Base-by-base conservation (phyloP, 169 alveolate species). In the Plasmodium yoelii region DNA sequence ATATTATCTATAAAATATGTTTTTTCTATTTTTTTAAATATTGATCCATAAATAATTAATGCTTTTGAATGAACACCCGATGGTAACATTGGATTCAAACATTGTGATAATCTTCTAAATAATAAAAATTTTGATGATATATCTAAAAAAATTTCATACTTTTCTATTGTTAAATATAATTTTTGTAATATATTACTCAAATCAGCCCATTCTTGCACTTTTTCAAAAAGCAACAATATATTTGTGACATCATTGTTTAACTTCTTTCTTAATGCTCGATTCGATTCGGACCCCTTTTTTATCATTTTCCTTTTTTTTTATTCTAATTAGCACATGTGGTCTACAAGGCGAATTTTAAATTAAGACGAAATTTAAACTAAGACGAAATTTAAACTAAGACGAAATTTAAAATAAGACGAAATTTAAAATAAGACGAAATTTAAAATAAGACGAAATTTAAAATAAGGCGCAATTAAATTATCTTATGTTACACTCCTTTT, bases 191-290 rank as follows among this genome's bases (percentile, higher is more conserved):
- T 95, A 87, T 95, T 96, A 92, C 96, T 96, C 49, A 97, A 90
- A 80, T 97, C 99, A 6, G 99, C 98, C 99, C 99, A 97, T 61
- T 97, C 99, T 73, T 96, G 96, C 5, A 98, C 98, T 73, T 94
- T 95, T 49, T 96, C 98, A 87, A 97, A 97, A 28, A 94, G 87
- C 69, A 94, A 95, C 39, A 95, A 95, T 24, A 94, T 91, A 69
- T 93, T 93, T 15, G 72, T 74, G 18, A 94, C 71, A 57, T 94
- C 96, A 64, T 68, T 73, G 24, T 91, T 93, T 69, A 86, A 73
- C 13, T 87, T 80, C 74, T 77, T 91, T 26, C 74, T 68, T 69
- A 93, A 93, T 9, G 88, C 49, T 2, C 92, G 39, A 13, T 19
- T 65, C 1, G 86, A 39, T 46, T 67, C 90, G 3, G 67, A 80